These are phyloP conservation scores for Scenedesmus sp. DNA, from an alignment of 163 green algal genomes.

Conservation along the genomic window DNA sequence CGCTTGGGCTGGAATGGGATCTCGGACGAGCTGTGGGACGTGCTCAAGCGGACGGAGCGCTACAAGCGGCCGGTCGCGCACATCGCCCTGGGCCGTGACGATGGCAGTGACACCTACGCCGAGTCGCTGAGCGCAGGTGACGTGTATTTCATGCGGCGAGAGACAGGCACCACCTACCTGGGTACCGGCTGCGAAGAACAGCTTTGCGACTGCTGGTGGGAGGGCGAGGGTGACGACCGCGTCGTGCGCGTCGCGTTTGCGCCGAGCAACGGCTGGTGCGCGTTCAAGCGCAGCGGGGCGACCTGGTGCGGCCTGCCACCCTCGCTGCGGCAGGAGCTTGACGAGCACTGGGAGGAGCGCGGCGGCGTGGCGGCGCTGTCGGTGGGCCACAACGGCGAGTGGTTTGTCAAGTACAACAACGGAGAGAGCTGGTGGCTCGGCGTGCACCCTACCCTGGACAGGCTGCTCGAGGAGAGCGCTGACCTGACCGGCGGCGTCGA, in stretches of 20 bases:
- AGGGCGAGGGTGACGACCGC: background rate
- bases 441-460: slow-evolving; percentile 10
- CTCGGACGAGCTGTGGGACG: background rate
- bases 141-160: background rate
- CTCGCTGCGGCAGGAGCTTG: background rate
- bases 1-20: background rate
- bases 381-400: slow-evolving; percentile 32
- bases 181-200: background rate
- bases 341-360: background rate
- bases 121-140: background rate
- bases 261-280: slow-evolving; percentile 12
- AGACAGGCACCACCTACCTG: background rate
- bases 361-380: slow-evolving; percentile 10
- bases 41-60: background rate
- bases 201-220: background rate
- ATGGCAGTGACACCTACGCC: background rate
- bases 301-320: background rate
- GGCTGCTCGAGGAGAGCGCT: background rate
- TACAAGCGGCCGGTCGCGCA: background rate
- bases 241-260: slow-evolving; percentile 11
- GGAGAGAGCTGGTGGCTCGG: background rate
- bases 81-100: background rate
- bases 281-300: background rate
- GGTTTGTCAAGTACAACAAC: slow-evolving; percentile 3
- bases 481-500: background rate